Percentiles rank a stretch among this genome's conserved stretches.
phyloP scores from a whole-genome alignment of 176 grass and related monocot species.

The Pontederia crassipes region DNA sequence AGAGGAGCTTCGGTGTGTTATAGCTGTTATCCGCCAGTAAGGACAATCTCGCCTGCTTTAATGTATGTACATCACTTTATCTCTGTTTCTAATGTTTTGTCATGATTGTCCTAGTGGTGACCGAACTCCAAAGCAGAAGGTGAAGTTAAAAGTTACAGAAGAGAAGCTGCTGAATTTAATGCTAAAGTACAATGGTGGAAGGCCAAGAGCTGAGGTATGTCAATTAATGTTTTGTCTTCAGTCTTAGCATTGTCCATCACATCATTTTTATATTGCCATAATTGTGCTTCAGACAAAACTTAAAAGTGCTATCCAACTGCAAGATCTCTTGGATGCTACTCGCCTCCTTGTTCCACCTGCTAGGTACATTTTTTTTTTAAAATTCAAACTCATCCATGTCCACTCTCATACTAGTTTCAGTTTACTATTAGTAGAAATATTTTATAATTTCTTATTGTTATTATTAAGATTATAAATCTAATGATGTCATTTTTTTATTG shows the following conservation, averaged over 20 bases:
- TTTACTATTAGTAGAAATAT: not conserved
- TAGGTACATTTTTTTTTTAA: constrained; percentile 42
- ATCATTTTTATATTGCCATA: not conserved
- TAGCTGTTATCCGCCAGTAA: constrained; percentile 95
- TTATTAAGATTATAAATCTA: too few relatives aligned
- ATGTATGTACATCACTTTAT: constrained; percentile 1
- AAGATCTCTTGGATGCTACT: constrained; percentile 97
- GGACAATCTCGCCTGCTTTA: constrained; percentile 26
- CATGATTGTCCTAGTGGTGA: constrained; percentile 61
- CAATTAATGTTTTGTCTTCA: constrained; percentile 11
- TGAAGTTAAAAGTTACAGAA: constrained; percentile 90
- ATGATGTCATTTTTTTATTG: too few relatives aligned
- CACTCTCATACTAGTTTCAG: not conserved
- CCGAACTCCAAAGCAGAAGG: constrained; percentile 96
- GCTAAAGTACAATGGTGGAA: constrained; percentile 96
- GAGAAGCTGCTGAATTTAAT: constrained; percentile 93
- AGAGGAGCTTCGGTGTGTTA: constrained; percentile 88
- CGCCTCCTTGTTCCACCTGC: constrained; percentile 72
- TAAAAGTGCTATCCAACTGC: constrained; percentile 88
- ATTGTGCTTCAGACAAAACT: constrained; percentile 68
- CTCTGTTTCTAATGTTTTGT: constrained; percentile 23
- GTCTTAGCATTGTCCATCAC: constrained; percentile 11
- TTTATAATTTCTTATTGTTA: too few relatives aligned
- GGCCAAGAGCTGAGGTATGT: constrained; percentile 57
- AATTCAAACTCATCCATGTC: not conserved